A percentile compares a stretch with the other conserved stretches of the same genome.
These are phyloP conservation scores for Pisolithus tinctorius DNA, from an alignment of 768 basidiomycete species.

Conservation along the genomic window DNA sequence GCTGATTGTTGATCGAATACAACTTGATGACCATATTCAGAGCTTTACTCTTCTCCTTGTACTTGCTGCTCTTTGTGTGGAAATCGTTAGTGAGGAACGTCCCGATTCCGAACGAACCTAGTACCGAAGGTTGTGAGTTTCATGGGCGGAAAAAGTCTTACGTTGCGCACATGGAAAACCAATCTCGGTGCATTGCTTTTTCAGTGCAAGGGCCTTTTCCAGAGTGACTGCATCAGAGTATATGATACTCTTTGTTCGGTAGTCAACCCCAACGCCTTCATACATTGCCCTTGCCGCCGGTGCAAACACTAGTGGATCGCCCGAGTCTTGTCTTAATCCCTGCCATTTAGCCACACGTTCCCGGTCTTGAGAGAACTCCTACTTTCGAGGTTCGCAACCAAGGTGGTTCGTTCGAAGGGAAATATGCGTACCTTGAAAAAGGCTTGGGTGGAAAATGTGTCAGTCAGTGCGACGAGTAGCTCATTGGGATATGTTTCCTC, in stretches of 20 bases:
- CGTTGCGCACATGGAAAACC: conserved; percentile 52
- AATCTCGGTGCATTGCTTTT: conserved; percentile 64
- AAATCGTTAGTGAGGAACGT: conserved; percentile 93
- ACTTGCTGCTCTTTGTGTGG: conserved; percentile 33
- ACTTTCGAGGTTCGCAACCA: neutral
- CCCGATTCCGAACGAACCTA: conserved; percentile 90
- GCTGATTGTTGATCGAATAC: conserved; percentile 58
- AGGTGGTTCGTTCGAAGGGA: conserved; percentile 1
- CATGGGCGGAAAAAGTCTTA: neutral
- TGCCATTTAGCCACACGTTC: conserved; percentile 67
- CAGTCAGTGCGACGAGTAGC: conserved; percentile 77
- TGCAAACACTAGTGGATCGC: conserved; percentile 81
- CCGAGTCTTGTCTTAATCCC: conserved; percentile 89
- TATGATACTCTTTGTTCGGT: conserved; percentile 59
- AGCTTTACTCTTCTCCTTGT: conserved; percentile 63
- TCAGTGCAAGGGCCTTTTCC: conserved; percentile 61
- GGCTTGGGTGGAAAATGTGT: conserved; percentile 84
- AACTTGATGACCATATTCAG: conserved; percentile 97
- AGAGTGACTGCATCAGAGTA: conserved; percentile 80
- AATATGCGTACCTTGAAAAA: conserved; percentile 63
- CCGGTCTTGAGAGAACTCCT: conserved; percentile 56
- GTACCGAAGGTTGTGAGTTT: neutral
- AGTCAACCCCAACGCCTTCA: conserved; percentile 60
- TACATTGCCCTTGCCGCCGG: conserved; percentile 68
- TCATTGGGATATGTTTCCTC: conserved; percentile 58